A percentile compares a stretch with the other conserved stretches of the same genome.
These are phyloP conservation scores for Phytophthora citrophthora DNA, from an alignment of 352 stramenopile genomes.

Conservation along the genomic window DNA sequence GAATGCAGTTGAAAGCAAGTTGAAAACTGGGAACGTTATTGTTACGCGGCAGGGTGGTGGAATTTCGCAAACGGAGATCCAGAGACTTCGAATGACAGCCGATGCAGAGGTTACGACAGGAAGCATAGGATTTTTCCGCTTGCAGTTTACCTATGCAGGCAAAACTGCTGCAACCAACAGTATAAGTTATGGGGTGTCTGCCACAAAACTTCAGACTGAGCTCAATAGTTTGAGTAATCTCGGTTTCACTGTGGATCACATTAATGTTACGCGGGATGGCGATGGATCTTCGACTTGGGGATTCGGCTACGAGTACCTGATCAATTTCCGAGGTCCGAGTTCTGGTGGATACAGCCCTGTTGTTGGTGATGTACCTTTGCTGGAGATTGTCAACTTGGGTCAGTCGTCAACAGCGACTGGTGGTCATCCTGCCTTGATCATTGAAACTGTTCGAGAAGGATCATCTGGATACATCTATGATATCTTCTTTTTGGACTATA, in stretches of 20 bases:
- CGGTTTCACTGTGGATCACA: constrained; percentile 34
- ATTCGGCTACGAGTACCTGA: constrained; percentile 81
- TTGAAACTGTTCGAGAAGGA: constrained; percentile 73
- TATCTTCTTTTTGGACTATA: constrained; percentile 71
- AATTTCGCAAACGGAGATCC: constrained; percentile 67
- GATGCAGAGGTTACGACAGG: constrained; percentile 66
- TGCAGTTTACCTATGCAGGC: constrained; percentile 66
- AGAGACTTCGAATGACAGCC: constrained; percentile 70
- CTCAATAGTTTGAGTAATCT: constrained; percentile 73
- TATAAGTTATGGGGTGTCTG: constrained; percentile 75
- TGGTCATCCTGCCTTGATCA: constrained; percentile 63
- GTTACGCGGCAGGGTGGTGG: constrained; percentile 65
- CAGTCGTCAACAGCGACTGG: constrained; percentile 39
- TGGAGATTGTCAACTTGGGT: constrained; percentile 63
- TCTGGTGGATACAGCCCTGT: constrained; percentile 61
- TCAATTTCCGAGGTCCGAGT: constrained; percentile 67
- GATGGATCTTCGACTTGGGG: constrained; percentile 73
- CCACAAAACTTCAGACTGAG: constrained; percentile 54
- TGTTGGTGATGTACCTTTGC: constrained; percentile 56
- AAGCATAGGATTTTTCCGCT: constrained; percentile 55
- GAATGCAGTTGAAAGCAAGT: constrained; percentile 43
- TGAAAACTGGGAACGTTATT: constrained; percentile 59
- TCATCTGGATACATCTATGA: constrained; percentile 69
- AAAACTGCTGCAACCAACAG: constrained; percentile 59
- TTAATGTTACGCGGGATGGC: constrained; percentile 69